A percentile compares a stretch with the other conserved stretches of the same genome.
phyloP scores from a whole-genome alignment of 768 basidiomycete genomes.

The Tricholoma sp. region DNA sequence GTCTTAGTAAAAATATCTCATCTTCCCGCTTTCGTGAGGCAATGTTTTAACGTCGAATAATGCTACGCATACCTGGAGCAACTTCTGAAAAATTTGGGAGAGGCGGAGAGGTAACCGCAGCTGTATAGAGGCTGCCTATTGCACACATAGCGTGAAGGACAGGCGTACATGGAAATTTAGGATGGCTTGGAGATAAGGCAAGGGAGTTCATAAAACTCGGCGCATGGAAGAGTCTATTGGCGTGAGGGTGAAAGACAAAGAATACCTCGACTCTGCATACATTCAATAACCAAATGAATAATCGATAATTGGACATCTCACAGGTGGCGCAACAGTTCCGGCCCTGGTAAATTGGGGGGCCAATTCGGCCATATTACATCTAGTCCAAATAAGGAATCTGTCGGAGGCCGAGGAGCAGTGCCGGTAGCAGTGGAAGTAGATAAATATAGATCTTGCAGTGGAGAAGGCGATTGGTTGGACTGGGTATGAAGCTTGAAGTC shows the following conservation, averaged over 20 bases:
- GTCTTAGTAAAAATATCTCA: slow-evolving; percentile 48
- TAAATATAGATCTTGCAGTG: slow-evolving; percentile 18
- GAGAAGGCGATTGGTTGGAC: slow-evolving; percentile 21
- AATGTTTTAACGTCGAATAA: background rate
- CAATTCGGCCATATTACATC: slow-evolving; percentile 52
- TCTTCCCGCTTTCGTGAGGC: slow-evolving; percentile 25
- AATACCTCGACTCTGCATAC: slow-evolving; percentile 64
- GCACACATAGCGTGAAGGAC: slow-evolving; percentile 88
- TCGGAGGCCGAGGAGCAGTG: slow-evolving; percentile 10
- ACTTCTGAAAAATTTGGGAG: slow-evolving; percentile 44
- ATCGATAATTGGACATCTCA: slow-evolving; percentile 26
- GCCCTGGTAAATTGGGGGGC: slow-evolving; percentile 59
- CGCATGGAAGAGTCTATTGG: slow-evolving; percentile 63
- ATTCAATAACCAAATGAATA: background rate
- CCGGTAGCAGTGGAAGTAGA: slow-evolving; percentile 9
- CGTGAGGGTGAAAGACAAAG: slow-evolving; percentile 73
- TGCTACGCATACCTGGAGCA: slow-evolving; percentile 31
- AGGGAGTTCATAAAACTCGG: slow-evolving; percentile 62
- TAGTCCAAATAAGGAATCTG: slow-evolving; percentile 21
- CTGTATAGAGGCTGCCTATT: slow-evolving; percentile 69
- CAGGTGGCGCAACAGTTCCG: slow-evolving; percentile 62
- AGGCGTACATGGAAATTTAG: slow-evolving; percentile 65
- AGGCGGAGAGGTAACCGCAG: slow-evolving; percentile 55
- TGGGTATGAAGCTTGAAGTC: background rate
- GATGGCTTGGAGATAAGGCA: slow-evolving; percentile 58